A percentile compares a stretch with the other conserved stretches of the same genome.
These are phyloP conservation scores for Euryodendron excelsum DNA, from an alignment of 148 eudicot species.

Conservation along the genomic window DNA sequence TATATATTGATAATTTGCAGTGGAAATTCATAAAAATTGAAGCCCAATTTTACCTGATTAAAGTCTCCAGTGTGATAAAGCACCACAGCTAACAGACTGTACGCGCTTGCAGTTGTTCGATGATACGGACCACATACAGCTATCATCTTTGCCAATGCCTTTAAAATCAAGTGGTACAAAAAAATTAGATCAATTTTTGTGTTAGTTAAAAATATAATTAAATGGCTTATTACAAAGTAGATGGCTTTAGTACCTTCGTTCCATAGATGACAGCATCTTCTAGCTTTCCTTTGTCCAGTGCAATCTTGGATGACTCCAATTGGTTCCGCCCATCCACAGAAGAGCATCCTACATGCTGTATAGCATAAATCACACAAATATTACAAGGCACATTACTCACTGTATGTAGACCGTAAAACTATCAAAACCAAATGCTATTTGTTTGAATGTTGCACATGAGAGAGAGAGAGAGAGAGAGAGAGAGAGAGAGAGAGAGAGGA, in stretches of 20 bases:
- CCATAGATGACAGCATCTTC: slow-evolving; percentile 96
- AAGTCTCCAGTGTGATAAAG: slow-evolving; percentile 98
- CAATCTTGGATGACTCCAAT: slow-evolving; percentile 89
- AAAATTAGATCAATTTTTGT: not conserved
- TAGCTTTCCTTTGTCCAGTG: slow-evolving; percentile 94
- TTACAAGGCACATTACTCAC: not conserved
- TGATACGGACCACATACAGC: slow-evolving; percentile 99
- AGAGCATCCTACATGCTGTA: slow-evolving; percentile 87
- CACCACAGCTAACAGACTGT: slow-evolving; percentile 96
- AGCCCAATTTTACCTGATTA: slow-evolving; percentile 65
- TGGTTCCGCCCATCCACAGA: slow-evolving; percentile 92
- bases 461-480: no score
- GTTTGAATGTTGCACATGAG: slow-evolving; percentile 1
- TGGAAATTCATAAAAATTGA: no score
- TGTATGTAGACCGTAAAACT: not conserved
- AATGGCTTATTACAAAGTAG: not conserved
- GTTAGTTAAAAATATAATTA: not conserved
- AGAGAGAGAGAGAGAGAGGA: slow-evolving; percentile 13
- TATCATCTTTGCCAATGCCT: slow-evolving; percentile 95
- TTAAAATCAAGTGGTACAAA: slow-evolving; percentile 19
- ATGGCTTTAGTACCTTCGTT: slow-evolving; percentile 59
- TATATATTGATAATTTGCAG: no score
- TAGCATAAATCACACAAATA: slow-evolving; percentile 2
- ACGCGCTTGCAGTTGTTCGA: slow-evolving; percentile 93
- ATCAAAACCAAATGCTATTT: not conserved